Base-by-base conservation (phyloP, 140 eudicot species). In the Oenanthe javanica region DNA sequence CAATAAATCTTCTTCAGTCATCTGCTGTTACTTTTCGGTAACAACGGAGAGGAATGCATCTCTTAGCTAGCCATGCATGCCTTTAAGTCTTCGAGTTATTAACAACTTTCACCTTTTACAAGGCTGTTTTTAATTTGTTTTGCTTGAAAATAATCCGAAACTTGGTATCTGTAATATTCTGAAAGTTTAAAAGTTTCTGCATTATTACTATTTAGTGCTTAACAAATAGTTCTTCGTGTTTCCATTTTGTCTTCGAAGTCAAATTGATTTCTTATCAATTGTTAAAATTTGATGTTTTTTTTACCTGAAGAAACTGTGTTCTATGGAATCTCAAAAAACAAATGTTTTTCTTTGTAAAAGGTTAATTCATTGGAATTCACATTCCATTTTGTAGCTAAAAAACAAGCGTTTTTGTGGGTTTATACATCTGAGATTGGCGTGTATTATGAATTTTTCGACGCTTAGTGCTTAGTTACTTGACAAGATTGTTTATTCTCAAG, bases 11-110 rank as follows among this genome's bases (percentile, higher is more conserved):
- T 2, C 49, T 57, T 49, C 6, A 40, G 18, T 16, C 50, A 49
- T 38, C 31, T 52, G 79, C 70, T 82, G 86, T 84, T 87, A 80
- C 86, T 77, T 74, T 31, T 82, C 55, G 79, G 86, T 84, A 78
- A 84, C 88, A 77, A 82, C 81, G 36, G 76, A 82, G 46, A 67
- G 2, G 1, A 51, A 63, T 52, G 79, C 8, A 10, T 27, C 42
- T 27, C 2, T 4, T 66, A 23, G 72, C 45, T 66, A 42, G 14
- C 43, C 9, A 31, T 27, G 43, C 31, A 10, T 4, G 14, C 12
- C 61, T 11, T 0, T 46, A 3, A n/a, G 45, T 48, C 16, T 48
- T 48, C 23, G 14, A 48, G n/a, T 75, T 47, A 46, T 49, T 14
- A 46, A 45, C 77, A 13, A 46, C 11, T 73, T 73, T 9, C 3